Evolutionary conservation across 2,329 filamentous ascomycete genomes (phyloP), one percentile per base, ranked within the genome.

Genomic region (Aspergillus pseudoterreus): DNA sequence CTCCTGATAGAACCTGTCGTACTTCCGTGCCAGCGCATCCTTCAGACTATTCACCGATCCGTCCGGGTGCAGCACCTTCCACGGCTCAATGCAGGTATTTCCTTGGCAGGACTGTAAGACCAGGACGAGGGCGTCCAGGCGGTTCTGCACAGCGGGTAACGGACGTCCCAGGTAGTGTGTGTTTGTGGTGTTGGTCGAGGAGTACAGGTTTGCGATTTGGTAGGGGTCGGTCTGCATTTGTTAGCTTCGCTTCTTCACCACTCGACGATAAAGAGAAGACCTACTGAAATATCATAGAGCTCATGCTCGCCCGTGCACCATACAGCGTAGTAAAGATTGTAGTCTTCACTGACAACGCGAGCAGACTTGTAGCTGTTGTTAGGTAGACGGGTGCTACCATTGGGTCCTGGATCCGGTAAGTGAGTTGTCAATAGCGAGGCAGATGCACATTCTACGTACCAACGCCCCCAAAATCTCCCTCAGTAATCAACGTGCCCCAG

Each of bases 401-500:
- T 56, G 3, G 57, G 54, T 5, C 58, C 62, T 67, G 35, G 6
- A 6, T 15, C 14, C 3, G 4, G 35, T 41, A 1, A 39, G 27
- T 10, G 10, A 45, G 32, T 33, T 24, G 19, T 5, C 14, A 12
- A 15, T 6, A 22, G 43, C 43, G 33, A 17, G 0, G 27, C 22
- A 47, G 10, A 17, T 2, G 11, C 43, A 30, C 43, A 24, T n/a
- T 11, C 14, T 17, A 47, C 61, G 14, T 55, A 71, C 67, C 62
- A 30, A 69, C 51, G 0, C 33, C 44, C 12, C 62, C 55, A 22
- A 59, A 67, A 12, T 60, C 51, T 2, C 69, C 70, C 50, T 73
- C 71, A 1, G 63, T 43, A 5, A 67, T 55, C 3, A 58, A 61
- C 3, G 24, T 30, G 0, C 81, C 81, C 81, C 80, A 83, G 55